Percentiles rank a stretch among this genome's conserved stretches.
These are phyloP conservation scores for Rhynchospora tenuis DNA, from an alignment of 176 grass and related monocot species.

Conservation along the genomic window DNA sequence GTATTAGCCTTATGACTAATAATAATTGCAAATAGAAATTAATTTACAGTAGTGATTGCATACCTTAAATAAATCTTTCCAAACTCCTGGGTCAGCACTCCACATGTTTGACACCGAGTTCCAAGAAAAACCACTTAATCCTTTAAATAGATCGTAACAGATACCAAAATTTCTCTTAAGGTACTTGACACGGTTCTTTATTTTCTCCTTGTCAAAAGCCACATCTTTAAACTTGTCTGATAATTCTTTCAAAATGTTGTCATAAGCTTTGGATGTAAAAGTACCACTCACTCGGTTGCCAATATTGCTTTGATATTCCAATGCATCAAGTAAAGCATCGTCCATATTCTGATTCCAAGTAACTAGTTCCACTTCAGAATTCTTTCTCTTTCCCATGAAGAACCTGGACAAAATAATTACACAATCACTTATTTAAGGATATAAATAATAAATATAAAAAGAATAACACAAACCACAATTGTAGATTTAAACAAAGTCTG, in stretches of 20 bases:
- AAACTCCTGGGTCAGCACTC: not conserved
- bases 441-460: too few relatives aligned
- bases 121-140: conserved; percentile 15
- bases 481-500: too few relatives aligned
- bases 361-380: not conserved
- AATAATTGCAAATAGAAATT: too few relatives aligned
- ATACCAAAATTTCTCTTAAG: not conserved
- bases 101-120: not conserved
- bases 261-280: not conserved
- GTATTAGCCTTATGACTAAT: too few relatives aligned
- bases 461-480: too few relatives aligned
- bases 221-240: not conserved
- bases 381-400: too few relatives aligned
- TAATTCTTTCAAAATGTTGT: not conserved
- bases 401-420: too few relatives aligned
- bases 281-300: not conserved
- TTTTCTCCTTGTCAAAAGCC: not conserved
- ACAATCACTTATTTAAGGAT: too few relatives aligned
- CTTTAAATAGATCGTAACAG: conserved; percentile 8
- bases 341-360: not conserved
- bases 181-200: conserved; percentile 1
- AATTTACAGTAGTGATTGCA: too few relatives aligned
- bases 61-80: not conserved
- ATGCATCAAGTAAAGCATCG: not conserved
- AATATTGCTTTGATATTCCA: not conserved